Evolutionary conservation across 164 flowering plant genomes (phyloP).

Genomic region (Berberis vulgaris): DNA sequence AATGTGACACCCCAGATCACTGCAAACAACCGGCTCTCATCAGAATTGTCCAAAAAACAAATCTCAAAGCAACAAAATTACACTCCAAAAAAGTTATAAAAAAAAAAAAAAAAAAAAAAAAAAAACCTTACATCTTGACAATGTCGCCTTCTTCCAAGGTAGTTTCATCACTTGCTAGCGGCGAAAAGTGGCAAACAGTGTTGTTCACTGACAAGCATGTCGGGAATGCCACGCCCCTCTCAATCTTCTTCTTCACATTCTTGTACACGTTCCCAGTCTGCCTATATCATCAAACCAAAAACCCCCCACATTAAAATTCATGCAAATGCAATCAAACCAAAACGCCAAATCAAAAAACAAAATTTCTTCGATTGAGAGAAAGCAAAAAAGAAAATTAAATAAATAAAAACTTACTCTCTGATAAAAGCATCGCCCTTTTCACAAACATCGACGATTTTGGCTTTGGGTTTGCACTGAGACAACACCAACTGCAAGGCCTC

Average conservation of each 20-base stretch:
- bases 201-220: slow-evolving; percentile 92
- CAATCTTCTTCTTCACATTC: slow-evolving; percentile 90
- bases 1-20: slow-evolving; percentile 96
- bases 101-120: not conserved
- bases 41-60: not conserved
- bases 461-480: slow-evolving; percentile 75
- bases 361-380: not conserved
- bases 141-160: slow-evolving; percentile 77
- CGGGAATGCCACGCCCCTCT: slow-evolving; percentile 90
- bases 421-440: slow-evolving; percentile 83
- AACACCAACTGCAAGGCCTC: slow-evolving; percentile 84
- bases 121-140: slow-evolving; percentile 60
- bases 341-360: not conserved
- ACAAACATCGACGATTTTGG: slow-evolving; percentile 78
- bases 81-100: not conserved
- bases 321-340: not conserved
- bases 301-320: not conserved
- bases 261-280: slow-evolving; percentile 86
- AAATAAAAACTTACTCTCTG: slow-evolving; percentile 49
- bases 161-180: slow-evolving; percentile 80
- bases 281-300: slow-evolving; percentile 24
- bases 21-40: slow-evolving; percentile 19
- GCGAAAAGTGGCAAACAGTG: slow-evolving; percentile 82
- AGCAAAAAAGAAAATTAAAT: not conserved
- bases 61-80: not conserved